These are phyloP conservation scores for Oryza brachyantha DNA, from an alignment of 176 grass and related monocot species.

Conservation along the genomic window DNA sequence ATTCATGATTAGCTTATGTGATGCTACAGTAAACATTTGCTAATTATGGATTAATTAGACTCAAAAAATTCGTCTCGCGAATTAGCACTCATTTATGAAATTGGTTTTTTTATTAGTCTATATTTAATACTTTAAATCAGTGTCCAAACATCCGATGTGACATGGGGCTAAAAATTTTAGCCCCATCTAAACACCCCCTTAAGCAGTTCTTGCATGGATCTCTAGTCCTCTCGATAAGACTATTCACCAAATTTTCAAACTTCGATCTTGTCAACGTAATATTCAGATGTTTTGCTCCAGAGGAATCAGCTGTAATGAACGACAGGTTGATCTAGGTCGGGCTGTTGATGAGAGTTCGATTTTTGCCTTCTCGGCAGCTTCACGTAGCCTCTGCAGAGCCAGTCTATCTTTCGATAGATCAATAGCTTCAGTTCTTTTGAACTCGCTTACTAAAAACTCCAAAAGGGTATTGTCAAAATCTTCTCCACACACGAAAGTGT, in stretches of 20 bases:
- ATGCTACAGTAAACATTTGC: too few species aligned
- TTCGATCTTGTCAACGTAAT: slow-evolving; percentile 50
- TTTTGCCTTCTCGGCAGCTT: slow-evolving; percentile 56
- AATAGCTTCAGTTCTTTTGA: slow-evolving; percentile 36
- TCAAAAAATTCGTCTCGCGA: too few species aligned
- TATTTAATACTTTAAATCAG: too few species aligned
- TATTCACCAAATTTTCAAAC: slow-evolving; percentile 34
- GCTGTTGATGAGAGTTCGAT: slow-evolving; percentile 48
- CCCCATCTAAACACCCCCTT: too few species aligned
- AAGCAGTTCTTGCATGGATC: slow-evolving; percentile 51
- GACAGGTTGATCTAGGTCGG: slow-evolving; percentile 47
- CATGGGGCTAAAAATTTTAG: too few species aligned
- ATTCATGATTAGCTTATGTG: too few species aligned
- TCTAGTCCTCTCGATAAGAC: slow-evolving; percentile 45
- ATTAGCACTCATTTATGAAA: too few species aligned
- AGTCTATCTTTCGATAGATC: slow-evolving; percentile 51
- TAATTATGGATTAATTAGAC: too few species aligned
- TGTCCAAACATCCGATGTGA: too few species aligned
- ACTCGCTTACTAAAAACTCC: slow-evolving; percentile 42
- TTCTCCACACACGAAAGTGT: slow-evolving; percentile 45
- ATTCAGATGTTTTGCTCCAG: slow-evolving; percentile 53
- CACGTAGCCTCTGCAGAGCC: slow-evolving; percentile 43
- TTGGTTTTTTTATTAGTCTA: too few species aligned
- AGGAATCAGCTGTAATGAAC: slow-evolving; percentile 46
- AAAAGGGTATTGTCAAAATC: slow-evolving; percentile 47